Base-by-base conservation (phyloP, 2,329 filamentous ascomycete genomes). In the Zymoseptoria passerinii region DNA sequence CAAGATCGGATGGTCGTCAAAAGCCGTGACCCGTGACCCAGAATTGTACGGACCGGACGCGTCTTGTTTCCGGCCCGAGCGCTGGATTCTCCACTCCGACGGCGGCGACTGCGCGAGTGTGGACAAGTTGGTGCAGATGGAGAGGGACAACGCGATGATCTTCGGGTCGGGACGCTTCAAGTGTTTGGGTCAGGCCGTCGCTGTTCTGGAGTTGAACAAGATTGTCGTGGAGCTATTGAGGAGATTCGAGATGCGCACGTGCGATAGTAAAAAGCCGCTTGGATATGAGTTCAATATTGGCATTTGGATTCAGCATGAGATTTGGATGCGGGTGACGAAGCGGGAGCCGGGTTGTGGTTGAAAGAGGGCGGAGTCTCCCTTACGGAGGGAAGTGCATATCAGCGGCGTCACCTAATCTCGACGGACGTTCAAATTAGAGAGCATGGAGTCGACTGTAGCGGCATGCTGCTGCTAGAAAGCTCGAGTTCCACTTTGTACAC, bases 151-250 rank as follows among this genome's bases (percentile, higher is more conserved):
- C 18, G 61, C 61, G 66, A 13, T 71, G 59, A 63, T 72, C 66
- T 64, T 71, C 67, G 60, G 61, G 1, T 71, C 70, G 51, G 71
- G 71, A 5, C 56, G 63, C 10, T 63, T 54, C 50, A 61, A 61
- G 40, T 62, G 59, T 50, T 52, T 62, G 13, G 68, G 68, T 8
- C 58, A 63, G 27, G 28, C 23, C 28, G 50, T 52, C 19, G 28
- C 23, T 23, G 50, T 28, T 18, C 13, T 28, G 53, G 71, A 73
- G 54, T 68, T 73, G 63, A 63, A 63, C 13, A 59, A 61, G 48
- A 50, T 61, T 8, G 48, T 61, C 1, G 52, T 61, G 1, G 57
- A 61, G 27, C 7, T 58, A 28, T n/a, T 58, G 18, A 61, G 52
- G 35, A 52, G 59, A 18, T 61, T 53, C 49, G 59, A 61, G 9